Evolutionary conservation across 148 eudicot genomes (phyloP).

Genomic region (Silene latifolia): DNA sequence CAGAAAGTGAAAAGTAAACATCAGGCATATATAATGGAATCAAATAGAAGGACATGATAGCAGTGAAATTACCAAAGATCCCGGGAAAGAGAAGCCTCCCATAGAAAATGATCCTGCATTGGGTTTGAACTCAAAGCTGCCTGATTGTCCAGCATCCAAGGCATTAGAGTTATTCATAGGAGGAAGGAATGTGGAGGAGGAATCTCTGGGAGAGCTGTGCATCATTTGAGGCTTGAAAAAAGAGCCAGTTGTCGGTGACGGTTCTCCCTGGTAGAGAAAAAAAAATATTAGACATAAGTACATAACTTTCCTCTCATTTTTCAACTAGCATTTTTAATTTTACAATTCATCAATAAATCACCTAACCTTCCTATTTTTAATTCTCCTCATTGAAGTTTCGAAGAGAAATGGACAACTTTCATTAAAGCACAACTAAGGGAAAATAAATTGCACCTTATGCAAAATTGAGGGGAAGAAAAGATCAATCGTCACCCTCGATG

Average conservation of each 20-base stretch:
- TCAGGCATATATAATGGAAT: background rate
- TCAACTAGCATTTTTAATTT: background rate
- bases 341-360: background rate
- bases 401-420: background rate
- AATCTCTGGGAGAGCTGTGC: constrained; percentile 42
- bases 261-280: constrained; percentile 73
- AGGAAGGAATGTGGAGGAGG: constrained; percentile 42
- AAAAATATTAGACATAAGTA: constrained; percentile 4
- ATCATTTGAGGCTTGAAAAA: constrained; percentile 66
- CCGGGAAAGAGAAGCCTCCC: constrained; percentile 49
- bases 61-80: constrained; percentile 49
- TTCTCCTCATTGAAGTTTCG: background rate
- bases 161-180: constrained; percentile 40
- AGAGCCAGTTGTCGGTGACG: constrained; percentile 98
- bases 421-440: constrained; percentile 6
- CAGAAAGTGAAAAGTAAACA: background rate
- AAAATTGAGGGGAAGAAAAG: constrained; percentile 3
- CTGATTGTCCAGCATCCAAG: constrained; percentile 38
- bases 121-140: constrained; percentile 77
- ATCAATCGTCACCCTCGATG: background rate
- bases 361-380: background rate
- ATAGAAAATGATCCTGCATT: constrained; percentile 51
- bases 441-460: constrained; percentile 8
- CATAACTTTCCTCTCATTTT: background rate
- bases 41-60: background rate